These are phyloP conservation scores for Polyporus tsugae DNA, from an alignment of 1,284 basidiomycete genomes.

Conservation along the genomic window DNA sequence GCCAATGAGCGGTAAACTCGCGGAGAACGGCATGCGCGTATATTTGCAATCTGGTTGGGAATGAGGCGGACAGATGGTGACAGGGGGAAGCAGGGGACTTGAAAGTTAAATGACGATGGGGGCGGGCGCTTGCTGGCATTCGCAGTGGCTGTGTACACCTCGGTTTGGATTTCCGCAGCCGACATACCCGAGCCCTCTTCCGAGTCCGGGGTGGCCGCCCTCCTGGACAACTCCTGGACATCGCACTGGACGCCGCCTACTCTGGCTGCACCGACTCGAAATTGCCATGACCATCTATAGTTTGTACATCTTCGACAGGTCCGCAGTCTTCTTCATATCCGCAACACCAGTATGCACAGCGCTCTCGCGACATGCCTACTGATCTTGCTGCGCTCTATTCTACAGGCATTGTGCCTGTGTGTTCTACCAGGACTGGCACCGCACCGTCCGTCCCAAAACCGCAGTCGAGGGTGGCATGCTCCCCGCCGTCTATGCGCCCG, in stretches of 20 bases:
- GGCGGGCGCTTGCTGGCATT: not conserved
- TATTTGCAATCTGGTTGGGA: not conserved
- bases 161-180: not conserved
- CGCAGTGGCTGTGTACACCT: not conserved
- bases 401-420: slow-evolving; percentile 88
- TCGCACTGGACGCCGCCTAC: not conserved
- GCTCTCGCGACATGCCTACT: not conserved
- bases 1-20: not conserved
- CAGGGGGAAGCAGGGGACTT: not conserved
- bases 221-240: not conserved
- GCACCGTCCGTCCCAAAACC: slow-evolving; percentile 75
- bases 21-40: not conserved
- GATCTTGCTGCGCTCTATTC: not conserved
- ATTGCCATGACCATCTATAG: slow-evolving; percentile 82
- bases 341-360: slow-evolving; percentile 6
- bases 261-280: not conserved
- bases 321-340: slow-evolving; percentile 32
- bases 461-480: slow-evolving; percentile 77
- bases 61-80: not conserved
- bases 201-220: not conserved
- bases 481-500: slow-evolving; percentile 75
- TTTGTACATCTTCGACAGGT: slow-evolving; percentile 92
- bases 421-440: slow-evolving; percentile 95
- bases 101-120: not conserved
- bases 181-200: not conserved